Evolutionary conservation across 1,284 basidiomycete species (phyloP).

Genomic region (Pyrrhoderma noxium): DNA sequence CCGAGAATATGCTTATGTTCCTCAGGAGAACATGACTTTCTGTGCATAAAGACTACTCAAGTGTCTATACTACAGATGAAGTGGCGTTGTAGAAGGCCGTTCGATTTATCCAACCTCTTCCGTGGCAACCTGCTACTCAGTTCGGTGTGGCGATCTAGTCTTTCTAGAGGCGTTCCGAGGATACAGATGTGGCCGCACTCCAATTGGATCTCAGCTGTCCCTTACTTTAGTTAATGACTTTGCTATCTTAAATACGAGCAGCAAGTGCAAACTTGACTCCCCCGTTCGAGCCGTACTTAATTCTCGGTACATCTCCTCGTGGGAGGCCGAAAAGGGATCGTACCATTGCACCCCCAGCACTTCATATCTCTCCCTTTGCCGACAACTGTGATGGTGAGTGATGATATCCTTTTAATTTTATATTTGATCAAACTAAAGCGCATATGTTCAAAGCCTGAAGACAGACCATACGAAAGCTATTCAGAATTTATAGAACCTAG

Average conservation of each 20-base stretch:
- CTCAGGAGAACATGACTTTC: no score
- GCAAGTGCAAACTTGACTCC: conserved; percentile 8
- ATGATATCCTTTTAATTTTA: background rate
- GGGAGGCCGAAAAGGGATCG: background rate
- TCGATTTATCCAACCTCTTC: no score
- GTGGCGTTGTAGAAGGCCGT: no score
- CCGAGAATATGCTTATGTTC: no score
- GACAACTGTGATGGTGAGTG: conserved; percentile 4
- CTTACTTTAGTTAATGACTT: conserved; percentile 8
- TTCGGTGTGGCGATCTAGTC: no score
- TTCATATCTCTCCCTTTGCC: background rate
- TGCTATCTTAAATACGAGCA: conserved; percentile 2
- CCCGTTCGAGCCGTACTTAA: conserved; percentile 7
- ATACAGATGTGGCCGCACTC: no score
- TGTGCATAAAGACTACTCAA: no score
- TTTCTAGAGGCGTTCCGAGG: no score
- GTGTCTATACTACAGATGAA: no score
- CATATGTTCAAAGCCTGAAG: background rate
- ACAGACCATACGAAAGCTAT: background rate
- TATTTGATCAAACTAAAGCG: background rate
- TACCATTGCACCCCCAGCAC: conserved; percentile 7
- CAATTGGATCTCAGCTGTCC: background rate
- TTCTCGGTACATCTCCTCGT: background rate
- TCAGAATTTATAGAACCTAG: conserved; percentile 4
- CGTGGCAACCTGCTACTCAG: no score